Base-by-base conservation (phyloP, 768 basidiomycete genomes). In the Collybia nuda region DNA sequence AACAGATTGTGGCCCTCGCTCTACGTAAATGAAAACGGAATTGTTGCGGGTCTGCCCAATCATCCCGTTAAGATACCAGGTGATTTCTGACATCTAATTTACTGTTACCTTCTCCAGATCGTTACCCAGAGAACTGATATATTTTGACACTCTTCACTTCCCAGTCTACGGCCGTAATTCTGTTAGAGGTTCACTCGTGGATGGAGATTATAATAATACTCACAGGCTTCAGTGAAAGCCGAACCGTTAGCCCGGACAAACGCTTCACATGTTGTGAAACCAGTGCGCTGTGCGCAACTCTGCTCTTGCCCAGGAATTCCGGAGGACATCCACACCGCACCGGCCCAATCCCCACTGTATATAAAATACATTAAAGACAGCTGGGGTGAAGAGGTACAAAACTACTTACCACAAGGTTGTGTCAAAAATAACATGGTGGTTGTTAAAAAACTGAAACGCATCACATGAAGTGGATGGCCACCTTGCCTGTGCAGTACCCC, bases 11-110 rank as follows among this genome's bases (percentile, higher is more conserved):
- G n/a, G 64, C 91, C 91, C 17, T 68, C 93, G 50, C 78, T 94
- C 38, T 71, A 92, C 46, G 91, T 93, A 74, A 93, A 91, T 65
- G 96, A 99, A 76, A 81, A 97, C 53, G 96, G 98, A 72, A 97
- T 97, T 5, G 97, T 99, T 15, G 96, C 96, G 39, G 97, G 98
- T 71, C 76, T 99, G 44, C 81, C 98, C 11, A 95, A 98, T 66
- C 98, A 91, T 65, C 85, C 98, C 55, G 97, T n/a, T n/a, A n/a
- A n/a, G n/a, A n/a, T n/a, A n/a, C n/a, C n/a, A n/a, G n/a, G n/a
- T n/a, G n/a, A n/a, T n/a, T n/a, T n/a, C n/a, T n/a, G n/a, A n/a
- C n/a, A n/a, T n/a, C n/a, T n/a, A n/a, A n/a, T n/a, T n/a, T n/a
- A n/a, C n/a, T n/a, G n/a, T n/a, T n/a, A n/a, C n/a, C n/a, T n/a